Percentiles rank a stretch among this genome's conserved stretches.
Evolutionary conservation across 495 filamentous ascomycete genomes (phyloP).

Genomic region (Acidomyces sp.): DNA sequence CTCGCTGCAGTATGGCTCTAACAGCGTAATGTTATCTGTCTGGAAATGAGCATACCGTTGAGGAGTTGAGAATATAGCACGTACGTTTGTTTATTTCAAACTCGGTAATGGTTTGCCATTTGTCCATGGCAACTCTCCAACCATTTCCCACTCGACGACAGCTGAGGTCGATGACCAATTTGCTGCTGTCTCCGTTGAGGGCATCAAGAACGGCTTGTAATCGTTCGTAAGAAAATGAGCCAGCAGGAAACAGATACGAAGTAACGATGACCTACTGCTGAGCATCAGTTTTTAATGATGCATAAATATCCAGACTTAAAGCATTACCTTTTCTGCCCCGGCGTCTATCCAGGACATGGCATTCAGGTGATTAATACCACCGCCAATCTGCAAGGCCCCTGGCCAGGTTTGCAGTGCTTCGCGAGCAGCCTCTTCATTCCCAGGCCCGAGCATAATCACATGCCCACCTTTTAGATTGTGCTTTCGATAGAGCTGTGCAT

Average conservation of each 20-base stretch:
- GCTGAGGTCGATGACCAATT: constrained; percentile 88
- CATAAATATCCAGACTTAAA: background rate
- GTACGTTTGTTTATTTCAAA: constrained; percentile 80
- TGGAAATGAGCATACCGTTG: too few relatives aligned
- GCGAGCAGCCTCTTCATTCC: constrained; percentile 65
- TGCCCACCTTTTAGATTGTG: constrained; percentile 66
- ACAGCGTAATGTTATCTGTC: constrained; percentile 58
- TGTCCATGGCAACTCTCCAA: constrained; percentile 96
- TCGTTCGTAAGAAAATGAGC: constrained; percentile 59
- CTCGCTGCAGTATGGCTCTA: constrained; percentile 86
- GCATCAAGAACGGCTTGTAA: constrained; percentile 57
- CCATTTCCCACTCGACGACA: constrained; percentile 58
- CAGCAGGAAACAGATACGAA: constrained; percentile 71
- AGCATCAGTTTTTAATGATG: constrained; percentile 16
- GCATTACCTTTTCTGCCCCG: constrained; percentile 74
- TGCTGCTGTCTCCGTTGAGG: constrained; percentile 58
- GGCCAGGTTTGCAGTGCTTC: constrained; percentile 70
- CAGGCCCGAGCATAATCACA: constrained; percentile 89
- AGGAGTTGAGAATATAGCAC: constrained; percentile 11
- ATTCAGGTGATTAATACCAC: constrained; percentile 76
- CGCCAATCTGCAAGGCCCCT: constrained; percentile 68
- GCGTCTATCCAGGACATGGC: constrained; percentile 72
- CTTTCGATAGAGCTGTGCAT: constrained; percentile 62
- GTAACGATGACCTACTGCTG: constrained; percentile 76
- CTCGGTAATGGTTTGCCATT: constrained; percentile 94